Base-by-base conservation (phyloP, 1,284 basidiomycete genomes). In the Boletus smithii region DNA sequence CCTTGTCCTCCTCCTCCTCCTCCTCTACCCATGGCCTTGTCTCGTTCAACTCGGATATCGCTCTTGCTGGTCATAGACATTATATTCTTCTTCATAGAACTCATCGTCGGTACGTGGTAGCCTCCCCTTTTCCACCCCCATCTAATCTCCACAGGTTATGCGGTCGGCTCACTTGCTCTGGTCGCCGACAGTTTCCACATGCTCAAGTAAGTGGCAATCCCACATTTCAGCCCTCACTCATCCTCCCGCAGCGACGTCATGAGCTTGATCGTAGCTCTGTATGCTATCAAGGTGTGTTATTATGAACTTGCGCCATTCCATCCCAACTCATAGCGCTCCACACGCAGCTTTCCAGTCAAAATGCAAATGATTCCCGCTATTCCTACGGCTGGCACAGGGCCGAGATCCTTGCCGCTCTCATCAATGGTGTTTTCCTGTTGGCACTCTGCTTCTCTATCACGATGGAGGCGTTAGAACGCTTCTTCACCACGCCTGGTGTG, bases 141-240 rank as follows among this genome's bases (percentile, higher is more conserved):
- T 38, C 54, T 53, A 6, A 54, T 48, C 2, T 47, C 26, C 33
- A 13, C 26, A 85, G 94, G 95, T 37, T 95, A 95, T 83, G 83
- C 88, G 13, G 91, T 97, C 49, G 93, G 93, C 31, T 97, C 94
- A 0, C 81, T 97, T 2, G 95, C 95, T 3, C 84, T 99, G 48
- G 86, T 99, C 30, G 95, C 97, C 17, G 95, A 98, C 72, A 91
- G 88, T 55, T 98, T 99, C 72, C 95, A 99, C 73, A 98, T 98
- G 95, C 83, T 95, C 70, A 94, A 93, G 91, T 95, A 57, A 53
- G 80, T 56, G 50, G 20, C 27, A 11, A 2, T n/a, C 41, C 46
- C 29, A 26, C 11, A 38, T 36, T 24, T 40, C 22, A 46, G 9
- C 45, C 36, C 17, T 18, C 5, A 26, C 50, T 62, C 51, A 46